Evolutionary conservation across 2,329 filamentous ascomycete genomes (phyloP).

Genomic region (Colletotrichum trifolii): DNA sequence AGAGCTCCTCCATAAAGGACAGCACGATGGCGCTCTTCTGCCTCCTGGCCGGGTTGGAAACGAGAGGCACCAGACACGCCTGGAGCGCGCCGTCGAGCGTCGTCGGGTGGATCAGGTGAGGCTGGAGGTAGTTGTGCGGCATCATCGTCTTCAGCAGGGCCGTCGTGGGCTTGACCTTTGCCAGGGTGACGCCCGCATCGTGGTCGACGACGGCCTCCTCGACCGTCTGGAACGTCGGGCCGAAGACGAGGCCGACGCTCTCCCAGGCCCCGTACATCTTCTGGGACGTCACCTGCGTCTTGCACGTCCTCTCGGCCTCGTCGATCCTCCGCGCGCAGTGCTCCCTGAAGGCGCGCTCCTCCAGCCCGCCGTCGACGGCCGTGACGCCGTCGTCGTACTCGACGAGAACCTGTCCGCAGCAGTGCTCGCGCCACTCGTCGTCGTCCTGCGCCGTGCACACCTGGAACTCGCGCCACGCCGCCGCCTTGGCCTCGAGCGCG

Average conservation of each 20-base stretch:
- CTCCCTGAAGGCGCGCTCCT: background rate
- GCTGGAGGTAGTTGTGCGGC: constrained; percentile 26
- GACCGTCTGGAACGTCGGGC: constrained; percentile 29
- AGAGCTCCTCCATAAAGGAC: constrained; percentile 21
- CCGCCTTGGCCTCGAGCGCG: constrained; percentile 4
- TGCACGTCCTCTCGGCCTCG: background rate
- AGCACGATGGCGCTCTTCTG: constrained; percentile 19
- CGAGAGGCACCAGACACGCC: background rate
- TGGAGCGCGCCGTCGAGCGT: constrained; percentile 26
- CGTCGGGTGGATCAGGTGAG: constrained; percentile 34
- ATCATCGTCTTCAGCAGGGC: constrained; percentile 25
- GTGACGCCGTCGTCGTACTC: background rate
- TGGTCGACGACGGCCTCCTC: constrained; percentile 4
- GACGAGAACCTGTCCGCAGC: background rate
- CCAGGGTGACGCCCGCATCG: constrained; percentile 3
- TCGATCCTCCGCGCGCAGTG: background rate
- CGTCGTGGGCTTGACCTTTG: constrained; percentile 4
- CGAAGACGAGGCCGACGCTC: constrained; percentile 21
- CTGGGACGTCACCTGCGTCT: background rate
- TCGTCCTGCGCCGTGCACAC: constrained; percentile 25
- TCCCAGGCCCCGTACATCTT: constrained; percentile 5
- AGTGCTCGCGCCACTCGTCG: constrained; percentile 21
- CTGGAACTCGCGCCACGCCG: constrained; percentile 20
- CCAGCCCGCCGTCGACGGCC: constrained; percentile 14
- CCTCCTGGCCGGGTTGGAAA: background rate